Base-by-base conservation (phyloP, 345 rosid species). In the Streptanthus diversifolius region DNA sequence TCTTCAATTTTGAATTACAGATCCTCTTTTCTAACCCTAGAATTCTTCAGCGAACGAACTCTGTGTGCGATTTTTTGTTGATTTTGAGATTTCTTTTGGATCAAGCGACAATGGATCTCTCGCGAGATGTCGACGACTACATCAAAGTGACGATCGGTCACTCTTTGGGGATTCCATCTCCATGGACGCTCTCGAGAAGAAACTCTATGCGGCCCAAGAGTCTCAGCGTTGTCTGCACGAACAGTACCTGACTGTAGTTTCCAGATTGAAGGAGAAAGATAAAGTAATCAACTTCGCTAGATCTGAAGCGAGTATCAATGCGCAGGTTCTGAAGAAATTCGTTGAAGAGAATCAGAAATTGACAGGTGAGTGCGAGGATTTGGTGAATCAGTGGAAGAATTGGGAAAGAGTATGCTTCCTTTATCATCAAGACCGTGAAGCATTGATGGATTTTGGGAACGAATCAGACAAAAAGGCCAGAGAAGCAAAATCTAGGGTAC, bases 381-480 rank as follows among this genome's bases (percentile, higher is more conserved):
- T 92, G 82, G 81, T 80, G 84, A 80, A 54, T 29, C 86, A 90
- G 81, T 88, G 98, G 64, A 80, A 79, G 29, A 89, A 77, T 40
- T 84, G 83, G 90, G 91, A 91, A 73, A 82, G 37, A 21, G 97
- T 89, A 75, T 85, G 93, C 49, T 77, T 87, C 4, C 85, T 89
- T 24, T 91, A 86, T n/a, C 90, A 87, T 33, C 79, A 76, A 55
- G 93, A 91, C 47, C 79, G 96, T 53, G 96, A 91, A 45, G 87
- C 88, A 4, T 70, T 90, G 78, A 92, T 92, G 95, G 98, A 92
- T 45, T 92, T 90, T 63, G 91, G 92, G 15, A 88, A 92, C 64
- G 98, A 92, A 80, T 86, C 92, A 0, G 90, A 87, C 39, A 89
- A 85, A 73, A 83, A 90, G 68, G 95, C 98, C 0, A 84, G 78